Evolutionary conservation across 768 basidiomycete species (phyloP).

Genomic region (Boletus reticulatus): DNA sequence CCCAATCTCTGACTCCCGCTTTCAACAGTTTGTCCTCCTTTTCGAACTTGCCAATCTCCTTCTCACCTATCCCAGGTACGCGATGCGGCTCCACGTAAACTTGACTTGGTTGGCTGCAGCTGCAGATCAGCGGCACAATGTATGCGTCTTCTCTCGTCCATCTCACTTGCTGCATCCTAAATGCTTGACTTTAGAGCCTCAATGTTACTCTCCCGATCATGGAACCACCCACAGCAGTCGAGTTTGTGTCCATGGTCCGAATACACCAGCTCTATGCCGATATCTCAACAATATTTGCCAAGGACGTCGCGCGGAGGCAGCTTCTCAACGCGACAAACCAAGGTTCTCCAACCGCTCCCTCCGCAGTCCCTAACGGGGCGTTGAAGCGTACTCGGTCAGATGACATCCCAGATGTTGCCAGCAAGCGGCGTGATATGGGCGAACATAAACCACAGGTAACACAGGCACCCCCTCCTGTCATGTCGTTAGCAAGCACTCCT

Average conservation of each 20-base stretch:
- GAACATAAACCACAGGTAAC: constrained; percentile 50
- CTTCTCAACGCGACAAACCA: constrained; percentile 29
- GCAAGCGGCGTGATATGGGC: constrained; percentile 71
- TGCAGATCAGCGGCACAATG: constrained; percentile 56
- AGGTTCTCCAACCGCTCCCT: constrained; percentile 16
- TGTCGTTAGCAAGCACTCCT: constrained; percentile 15
- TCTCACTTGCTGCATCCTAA: constrained; percentile 5
- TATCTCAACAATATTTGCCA: constrained; percentile 59
- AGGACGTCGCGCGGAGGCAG: constrained; percentile 52
- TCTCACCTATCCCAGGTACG: constrained; percentile 44
- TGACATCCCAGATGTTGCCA: constrained; percentile 43
- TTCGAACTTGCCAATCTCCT: neutral
- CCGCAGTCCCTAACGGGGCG: constrained; percentile 23
- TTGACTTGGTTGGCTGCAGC: constrained; percentile 67
- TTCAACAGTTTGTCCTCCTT: constrained; percentile 50
- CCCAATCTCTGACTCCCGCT: constrained; percentile 44
- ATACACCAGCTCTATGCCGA: constrained; percentile 64
- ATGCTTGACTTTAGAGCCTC: constrained; percentile 23
- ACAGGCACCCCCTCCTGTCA: constrained; percentile 36
- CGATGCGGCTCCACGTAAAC: constrained; percentile 63
- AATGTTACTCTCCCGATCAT: constrained; percentile 52
- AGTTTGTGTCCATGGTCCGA: constrained; percentile 53
- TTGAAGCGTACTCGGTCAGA: constrained; percentile 66
- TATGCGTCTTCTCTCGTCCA: constrained; percentile 30
- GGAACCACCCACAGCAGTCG: constrained; percentile 51